These are phyloP conservation scores for Penicillium ucsense DNA, from an alignment of 495 filamentous ascomycete genomes.

Conservation along the genomic window DNA sequence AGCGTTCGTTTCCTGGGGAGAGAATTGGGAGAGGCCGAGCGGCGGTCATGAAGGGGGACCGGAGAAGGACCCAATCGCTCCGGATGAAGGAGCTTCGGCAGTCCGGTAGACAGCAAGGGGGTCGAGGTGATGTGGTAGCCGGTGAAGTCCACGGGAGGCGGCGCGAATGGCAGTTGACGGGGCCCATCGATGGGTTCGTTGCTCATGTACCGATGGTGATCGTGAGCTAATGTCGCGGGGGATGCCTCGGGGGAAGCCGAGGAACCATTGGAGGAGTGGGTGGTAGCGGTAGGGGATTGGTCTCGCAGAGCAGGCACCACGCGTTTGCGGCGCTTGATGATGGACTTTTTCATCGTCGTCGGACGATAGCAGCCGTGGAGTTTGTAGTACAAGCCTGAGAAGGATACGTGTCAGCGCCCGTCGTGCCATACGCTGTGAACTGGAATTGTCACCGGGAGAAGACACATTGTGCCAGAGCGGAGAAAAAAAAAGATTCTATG, in stretches of 20 bases:
- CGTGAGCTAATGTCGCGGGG: constrained; percentile 38
- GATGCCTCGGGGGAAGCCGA: constrained; percentile 36
- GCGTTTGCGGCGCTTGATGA: constrained; percentile 92
- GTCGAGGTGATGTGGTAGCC: constrained; percentile 30
- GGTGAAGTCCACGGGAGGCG: constrained; percentile 45
- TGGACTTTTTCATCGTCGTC: constrained; percentile 91
- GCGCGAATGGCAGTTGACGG: constrained; percentile 25
- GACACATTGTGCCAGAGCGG: too few species aligned
- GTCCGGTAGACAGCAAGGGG: constrained; percentile 30
- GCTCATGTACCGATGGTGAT: constrained; percentile 42
- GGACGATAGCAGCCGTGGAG: constrained; percentile 89
- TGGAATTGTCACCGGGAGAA: too few species aligned
- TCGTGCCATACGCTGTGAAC: too few species aligned
- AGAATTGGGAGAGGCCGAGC: constrained; percentile 32
- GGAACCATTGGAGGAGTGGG: constrained; percentile 37
- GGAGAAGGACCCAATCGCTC: constrained; percentile 25
- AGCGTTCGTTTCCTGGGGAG: constrained; percentile 37
- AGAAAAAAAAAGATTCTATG: too few species aligned
- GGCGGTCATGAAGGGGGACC: constrained; percentile 28
- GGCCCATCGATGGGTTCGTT: constrained; percentile 27
- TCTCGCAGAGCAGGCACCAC: constrained; percentile 76
- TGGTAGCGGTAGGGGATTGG: constrained; percentile 31
- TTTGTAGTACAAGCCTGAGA: constrained; percentile 86
- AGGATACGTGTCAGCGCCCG: too few species aligned
- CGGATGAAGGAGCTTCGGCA: constrained; percentile 34